Conservation (phyloP, 495 filamentous ascomycete genomes). For the Talaromyces liani region DNA sequence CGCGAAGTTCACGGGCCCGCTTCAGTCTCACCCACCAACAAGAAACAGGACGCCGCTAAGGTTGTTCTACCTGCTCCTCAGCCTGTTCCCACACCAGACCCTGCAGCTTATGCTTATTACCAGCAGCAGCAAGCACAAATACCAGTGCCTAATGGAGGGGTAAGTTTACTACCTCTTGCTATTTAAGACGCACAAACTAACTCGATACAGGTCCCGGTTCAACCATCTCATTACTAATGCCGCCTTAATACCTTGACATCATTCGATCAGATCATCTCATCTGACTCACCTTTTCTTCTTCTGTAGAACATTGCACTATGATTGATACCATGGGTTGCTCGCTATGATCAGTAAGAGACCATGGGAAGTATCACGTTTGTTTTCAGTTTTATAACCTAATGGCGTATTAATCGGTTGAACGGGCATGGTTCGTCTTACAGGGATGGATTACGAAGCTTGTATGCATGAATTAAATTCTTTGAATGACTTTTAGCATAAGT, state of each 20-base stretch:
- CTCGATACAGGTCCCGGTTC: slow-evolving; percentile 9
- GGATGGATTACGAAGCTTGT: slow-evolving; percentile 7
- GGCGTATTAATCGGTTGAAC: slow-evolving; percentile 6
- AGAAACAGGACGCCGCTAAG: slow-evolving; percentile 24
- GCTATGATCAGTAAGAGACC: not conserved
- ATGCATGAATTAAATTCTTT: slow-evolving; percentile 4
- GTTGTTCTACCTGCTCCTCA: slow-evolving; percentile 9
- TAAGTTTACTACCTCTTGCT: slow-evolving; percentile 10
- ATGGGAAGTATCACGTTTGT: slow-evolving; percentile 1
- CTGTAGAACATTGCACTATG: slow-evolving; percentile 12
- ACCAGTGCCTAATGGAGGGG: slow-evolving; percentile 22
- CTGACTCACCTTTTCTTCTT: slow-evolving; percentile 9
- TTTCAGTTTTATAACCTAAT: slow-evolving; percentile 2
- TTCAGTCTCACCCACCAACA: slow-evolving; percentile 27
- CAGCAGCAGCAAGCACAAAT: slow-evolving; percentile 23
- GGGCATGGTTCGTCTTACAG: slow-evolving; percentile 4
- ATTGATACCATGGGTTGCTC: not conserved
- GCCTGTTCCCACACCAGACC: slow-evolving; percentile 8
- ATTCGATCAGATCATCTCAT: not conserved
- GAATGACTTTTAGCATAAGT: not conserved
- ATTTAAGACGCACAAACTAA: slow-evolving; percentile 4
- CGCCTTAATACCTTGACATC: not conserved
- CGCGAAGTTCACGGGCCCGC: slow-evolving; percentile 70
- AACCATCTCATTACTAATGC: slow-evolving; percentile 8
- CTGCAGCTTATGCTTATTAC: slow-evolving; percentile 31